Evolutionary conservation across 2,329 filamentous ascomycete species (phyloP).

Genomic region (Ceratocystis colombiana): DNA sequence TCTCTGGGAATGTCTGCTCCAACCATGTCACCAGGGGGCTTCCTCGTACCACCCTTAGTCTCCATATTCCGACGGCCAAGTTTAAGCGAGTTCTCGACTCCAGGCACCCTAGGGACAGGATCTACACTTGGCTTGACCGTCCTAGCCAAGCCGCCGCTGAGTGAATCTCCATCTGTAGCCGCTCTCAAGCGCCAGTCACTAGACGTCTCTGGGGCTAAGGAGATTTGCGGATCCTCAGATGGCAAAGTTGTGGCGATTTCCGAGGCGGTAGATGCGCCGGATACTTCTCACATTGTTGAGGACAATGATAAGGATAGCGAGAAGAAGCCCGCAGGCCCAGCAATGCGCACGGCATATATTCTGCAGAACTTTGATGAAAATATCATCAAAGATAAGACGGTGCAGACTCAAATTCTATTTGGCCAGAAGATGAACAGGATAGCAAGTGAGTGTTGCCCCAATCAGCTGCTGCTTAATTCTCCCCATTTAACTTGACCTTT

Average conservation of each 20-base stretch:
- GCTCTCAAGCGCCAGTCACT: background rate
- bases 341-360: conserved; percentile 49
- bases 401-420: conserved; percentile 51
- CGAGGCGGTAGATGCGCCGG: background rate
- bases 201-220: background rate
- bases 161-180: background rate
- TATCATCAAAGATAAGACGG: conserved; percentile 45
- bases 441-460: conserved; percentile 37
- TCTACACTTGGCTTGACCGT: background rate
- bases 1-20: conserved; percentile 29
- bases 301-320: conserved; percentile 2
- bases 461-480: background rate
- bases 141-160: background rate
- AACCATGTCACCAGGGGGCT: conserved; percentile 25
- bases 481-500: background rate
- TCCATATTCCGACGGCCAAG: background rate
- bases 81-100: background rate
- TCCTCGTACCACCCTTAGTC: conserved; percentile 27
- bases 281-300: background rate
- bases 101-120: background rate
- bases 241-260: background rate
- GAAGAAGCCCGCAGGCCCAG: conserved; percentile 29
- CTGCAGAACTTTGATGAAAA: conserved; percentile 51
- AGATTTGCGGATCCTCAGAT: background rate
- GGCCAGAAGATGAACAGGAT: conserved; percentile 49